Evolutionary conservation across 257 asterid genomes (phyloP), one percentile per base, ranked within the genome.

Genomic region (Capsicum chinense): DNA sequence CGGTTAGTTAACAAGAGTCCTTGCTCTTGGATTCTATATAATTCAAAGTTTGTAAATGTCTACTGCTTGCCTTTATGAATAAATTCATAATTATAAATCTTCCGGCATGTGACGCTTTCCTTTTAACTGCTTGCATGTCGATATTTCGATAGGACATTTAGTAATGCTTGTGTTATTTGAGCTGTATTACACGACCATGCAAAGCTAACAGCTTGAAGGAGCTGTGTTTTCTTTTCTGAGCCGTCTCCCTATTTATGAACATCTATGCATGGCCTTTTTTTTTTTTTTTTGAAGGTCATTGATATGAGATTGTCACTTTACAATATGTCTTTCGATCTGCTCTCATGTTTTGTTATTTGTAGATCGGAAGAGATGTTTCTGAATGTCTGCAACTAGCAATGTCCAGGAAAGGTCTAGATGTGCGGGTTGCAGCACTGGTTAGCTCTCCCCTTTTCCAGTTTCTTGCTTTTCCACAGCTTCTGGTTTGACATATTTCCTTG

Each of bases 351-450:
- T 59, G 56, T 48, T 12, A 44, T 86, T 82, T 87, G 59, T 89
- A 95, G 98, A 93, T 93, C 52, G 98, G 95, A 33, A 90, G 86
- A 83, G 93, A 95, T 80, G 95, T 93, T 83, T 87, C 98, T 50
- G 93, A 89, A 86, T 93, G 95, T 90, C 87, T 95, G 70, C 91
- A 92, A 83, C 85, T 87, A 82, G 98, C 98, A 71, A 84, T 93
- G 79, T 47, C 91, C 86, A 92, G 90, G 79, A 92, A 81, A 52
- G 97, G 93, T 86, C 90, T 93, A 42, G 89, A 93, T 84, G 88
- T 95, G 92, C 91, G 88, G 83, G 98, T 95, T 83, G 85, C 94
- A 87, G 96, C 89, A 83, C 93, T 95, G 59, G 98, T 95, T 90
- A 90, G 98, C 52, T 68, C n/a, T 79, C 33, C 56, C 39, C 3